Percentiles rank a stretch among this genome's conserved stretches.
Evolutionary conservation across 352 stramenopile genomes (phyloP).

Genomic region (Elongisporangium undulatum): DNA sequence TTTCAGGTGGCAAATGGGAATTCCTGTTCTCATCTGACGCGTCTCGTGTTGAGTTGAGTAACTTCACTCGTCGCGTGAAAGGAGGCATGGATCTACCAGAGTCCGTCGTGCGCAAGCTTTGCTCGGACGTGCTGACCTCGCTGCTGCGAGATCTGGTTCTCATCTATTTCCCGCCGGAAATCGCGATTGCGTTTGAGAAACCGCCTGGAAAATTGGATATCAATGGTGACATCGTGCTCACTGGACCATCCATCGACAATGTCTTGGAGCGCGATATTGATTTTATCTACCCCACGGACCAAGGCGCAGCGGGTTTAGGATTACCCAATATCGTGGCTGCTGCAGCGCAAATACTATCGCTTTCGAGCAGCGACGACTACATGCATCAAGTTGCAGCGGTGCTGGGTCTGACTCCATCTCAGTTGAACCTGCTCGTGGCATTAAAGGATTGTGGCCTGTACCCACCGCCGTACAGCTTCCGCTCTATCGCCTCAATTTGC

Average conservation of each 20-base stretch:
- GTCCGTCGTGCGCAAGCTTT: slow-evolving; percentile 64
- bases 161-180: slow-evolving; percentile 60
- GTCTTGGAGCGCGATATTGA: slow-evolving; percentile 53
- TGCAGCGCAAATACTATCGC: slow-evolving; percentile 38
- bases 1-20: slow-evolving; percentile 51
- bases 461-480: slow-evolving; percentile 40
- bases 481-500: slow-evolving; percentile 44
- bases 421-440: slow-evolving; percentile 67
- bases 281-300: slow-evolving; percentile 7
- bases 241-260: slow-evolving; percentile 45
- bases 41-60: slow-evolving; percentile 58
- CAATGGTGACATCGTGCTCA: slow-evolving; percentile 49
- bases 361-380: slow-evolving; percentile 27
- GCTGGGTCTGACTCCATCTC: slow-evolving; percentile 36
- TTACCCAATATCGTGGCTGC: slow-evolving; percentile 9
- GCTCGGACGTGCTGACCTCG: slow-evolving; percentile 55
- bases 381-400: slow-evolving; percentile 48
- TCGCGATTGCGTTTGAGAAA: slow-evolving; percentile 47
- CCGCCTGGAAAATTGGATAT: slow-evolving; percentile 58
- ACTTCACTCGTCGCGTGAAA: slow-evolving; percentile 60
- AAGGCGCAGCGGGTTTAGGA: not conserved
- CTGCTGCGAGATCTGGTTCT: slow-evolving; percentile 56
- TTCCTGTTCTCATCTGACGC: slow-evolving; percentile 51
- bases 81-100: slow-evolving; percentile 70
- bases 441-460: slow-evolving; percentile 44